Conservation (phyloP, 1,284 basidiomycete genomes). For the Xanthoconium separans region DNA sequence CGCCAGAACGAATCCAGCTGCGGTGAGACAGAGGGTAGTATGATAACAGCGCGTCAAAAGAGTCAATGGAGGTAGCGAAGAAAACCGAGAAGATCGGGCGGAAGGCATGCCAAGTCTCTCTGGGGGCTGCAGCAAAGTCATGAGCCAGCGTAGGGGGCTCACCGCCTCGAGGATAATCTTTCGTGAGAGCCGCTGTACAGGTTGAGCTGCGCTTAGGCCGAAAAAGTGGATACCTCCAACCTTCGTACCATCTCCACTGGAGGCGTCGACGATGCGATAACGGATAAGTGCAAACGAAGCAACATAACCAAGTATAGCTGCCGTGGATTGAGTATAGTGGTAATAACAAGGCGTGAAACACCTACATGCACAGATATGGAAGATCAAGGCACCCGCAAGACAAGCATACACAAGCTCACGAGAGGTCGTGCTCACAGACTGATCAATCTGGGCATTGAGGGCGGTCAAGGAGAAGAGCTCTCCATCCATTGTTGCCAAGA, state of each 20-base stretch:
- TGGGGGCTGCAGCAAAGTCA: not conserved
- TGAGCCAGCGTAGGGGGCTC: constrained; percentile 1
- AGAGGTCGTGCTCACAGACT: constrained; percentile 1
- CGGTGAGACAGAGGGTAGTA: constrained; percentile 24
- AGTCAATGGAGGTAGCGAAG: constrained; percentile 15
- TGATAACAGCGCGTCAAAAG: constrained; percentile 27
- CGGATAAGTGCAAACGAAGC: constrained; percentile 31
- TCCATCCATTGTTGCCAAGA: constrained; percentile 30
- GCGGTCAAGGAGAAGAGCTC: constrained; percentile 29
- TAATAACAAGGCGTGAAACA: not conserved
- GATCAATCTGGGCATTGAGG: constrained; percentile 22
- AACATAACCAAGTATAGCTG: constrained; percentile 30
- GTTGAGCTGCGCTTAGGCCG: constrained; percentile 6
- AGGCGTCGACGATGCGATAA: constrained; percentile 23
- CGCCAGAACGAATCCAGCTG: constrained; percentile 26
- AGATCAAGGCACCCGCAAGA: constrained; percentile 30
- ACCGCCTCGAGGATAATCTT: constrained; percentile 22
- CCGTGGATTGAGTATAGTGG: not conserved
- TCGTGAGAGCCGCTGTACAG: constrained; percentile 6
- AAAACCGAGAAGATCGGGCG: not conserved
- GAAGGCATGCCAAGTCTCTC: not conserved
- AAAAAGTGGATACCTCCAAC: constrained; percentile 1
- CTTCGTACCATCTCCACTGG: constrained; percentile 16
- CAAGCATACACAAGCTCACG: constrained; percentile 30
- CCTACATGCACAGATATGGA: constrained; percentile 32